Percentiles rank a stretch among this genome's conserved stretches.
These are phyloP conservation scores for Suillus plorans DNA, from an alignment of 768 basidiomycete species.

Conservation along the genomic window DNA sequence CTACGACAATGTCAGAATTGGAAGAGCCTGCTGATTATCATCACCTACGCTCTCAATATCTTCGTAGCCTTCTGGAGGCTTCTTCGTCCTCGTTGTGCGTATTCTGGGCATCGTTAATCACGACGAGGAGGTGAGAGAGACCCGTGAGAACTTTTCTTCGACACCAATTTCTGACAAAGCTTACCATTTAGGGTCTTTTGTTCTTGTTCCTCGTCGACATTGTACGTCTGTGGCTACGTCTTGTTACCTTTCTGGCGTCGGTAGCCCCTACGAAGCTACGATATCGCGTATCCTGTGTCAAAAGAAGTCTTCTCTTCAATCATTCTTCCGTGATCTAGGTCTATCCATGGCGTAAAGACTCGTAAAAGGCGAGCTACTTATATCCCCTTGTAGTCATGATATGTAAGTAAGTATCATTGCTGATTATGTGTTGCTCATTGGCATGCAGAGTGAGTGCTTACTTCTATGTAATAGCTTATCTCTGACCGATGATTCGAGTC, in stretches of 20 bases:
- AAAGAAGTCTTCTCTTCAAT: not conserved
- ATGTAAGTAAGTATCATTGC: not conserved
- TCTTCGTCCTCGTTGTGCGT: constrained; percentile 87
- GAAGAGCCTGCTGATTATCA: not conserved
- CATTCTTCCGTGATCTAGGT: not conserved
- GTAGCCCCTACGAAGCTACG: not conserved
- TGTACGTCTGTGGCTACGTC: constrained; percentile 5
- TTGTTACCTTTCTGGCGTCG: constrained; percentile 8
- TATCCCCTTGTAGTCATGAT: not conserved
- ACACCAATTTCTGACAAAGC: constrained; percentile 15
- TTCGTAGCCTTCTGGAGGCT: constrained; percentile 93
- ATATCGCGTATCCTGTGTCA: not conserved
- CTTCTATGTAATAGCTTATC: not conserved
- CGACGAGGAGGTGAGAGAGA: not conserved
- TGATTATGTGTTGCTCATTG: no score
- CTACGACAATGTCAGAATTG: constrained; percentile 37
- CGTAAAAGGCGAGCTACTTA: not conserved
- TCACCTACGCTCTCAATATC: constrained; percentile 78
- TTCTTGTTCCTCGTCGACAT: not conserved
- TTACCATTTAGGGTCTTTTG: constrained; percentile 11
- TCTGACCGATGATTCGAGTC: not conserved
- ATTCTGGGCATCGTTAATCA: constrained; percentile 88
- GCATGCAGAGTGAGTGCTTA: not conserved
- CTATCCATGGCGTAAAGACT: not conserved
- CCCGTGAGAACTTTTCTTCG: constrained; percentile 19